phyloP scores from a whole-genome alignment of 2,329 filamentous ascomycete genomes.

The Ceratocystis cubensis region DNA sequence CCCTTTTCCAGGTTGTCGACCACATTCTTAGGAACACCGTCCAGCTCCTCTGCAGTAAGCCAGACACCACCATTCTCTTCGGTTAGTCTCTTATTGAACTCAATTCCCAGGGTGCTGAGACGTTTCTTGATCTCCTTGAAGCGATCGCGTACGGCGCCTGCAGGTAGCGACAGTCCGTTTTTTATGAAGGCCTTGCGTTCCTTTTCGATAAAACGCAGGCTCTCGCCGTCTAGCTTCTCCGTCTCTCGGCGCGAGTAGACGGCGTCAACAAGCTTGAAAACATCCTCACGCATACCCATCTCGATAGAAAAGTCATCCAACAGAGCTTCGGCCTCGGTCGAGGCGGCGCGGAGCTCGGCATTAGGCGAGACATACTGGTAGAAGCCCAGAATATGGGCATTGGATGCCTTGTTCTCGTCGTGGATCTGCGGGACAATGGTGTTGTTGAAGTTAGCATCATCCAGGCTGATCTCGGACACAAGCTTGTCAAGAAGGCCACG shows the following conservation, averaged over 20 bases:
- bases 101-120: slow-evolving; percentile 59
- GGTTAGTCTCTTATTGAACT: slow-evolving; percentile 68
- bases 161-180: slow-evolving; percentile 61
- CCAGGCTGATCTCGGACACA: slow-evolving; percentile 45
- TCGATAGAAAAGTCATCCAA: slow-evolving; percentile 69
- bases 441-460: slow-evolving; percentile 42
- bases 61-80: slow-evolving; percentile 72
- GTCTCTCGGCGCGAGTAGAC: slow-evolving; percentile 40
- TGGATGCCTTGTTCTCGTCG: slow-evolving; percentile 53
- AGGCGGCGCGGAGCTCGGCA: slow-evolving; percentile 57
- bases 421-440: slow-evolving; percentile 54
- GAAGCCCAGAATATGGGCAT: slow-evolving; percentile 58
- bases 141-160: slow-evolving; percentile 56
- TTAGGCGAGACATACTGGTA: slow-evolving; percentile 67
- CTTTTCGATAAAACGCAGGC: slow-evolving; percentile 60
- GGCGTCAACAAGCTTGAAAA: slow-evolving; percentile 55
- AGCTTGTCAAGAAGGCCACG: slow-evolving; percentile 55
- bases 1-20: slow-evolving; percentile 58
- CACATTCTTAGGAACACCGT: slow-evolving; percentile 62
- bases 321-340: slow-evolving; percentile 61
- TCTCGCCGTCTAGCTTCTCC: slow-evolving; percentile 52
- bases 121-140: slow-evolving; percentile 83
- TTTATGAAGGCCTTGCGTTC: slow-evolving; percentile 65
- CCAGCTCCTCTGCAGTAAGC: slow-evolving; percentile 61
- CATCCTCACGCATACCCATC: slow-evolving; percentile 67